Conservation (phyloP, 169 alveolate species). For the Theileria parva region DNA sequence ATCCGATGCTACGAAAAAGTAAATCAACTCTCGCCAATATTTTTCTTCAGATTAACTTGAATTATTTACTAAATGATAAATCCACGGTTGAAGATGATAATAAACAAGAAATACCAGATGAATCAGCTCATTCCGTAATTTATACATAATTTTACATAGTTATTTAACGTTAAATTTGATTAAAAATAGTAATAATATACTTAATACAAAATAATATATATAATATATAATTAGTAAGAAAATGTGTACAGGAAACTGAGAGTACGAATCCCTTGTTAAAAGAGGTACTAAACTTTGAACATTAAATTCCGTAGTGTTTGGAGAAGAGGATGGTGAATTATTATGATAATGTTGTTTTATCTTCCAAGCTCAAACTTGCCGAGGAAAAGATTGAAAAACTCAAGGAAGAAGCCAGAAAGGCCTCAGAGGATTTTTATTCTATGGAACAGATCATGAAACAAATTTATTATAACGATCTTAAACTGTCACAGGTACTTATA, state of each 20-base stretch:
- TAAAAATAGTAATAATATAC: too few relatives aligned
- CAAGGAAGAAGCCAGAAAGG: conserved; percentile 17
- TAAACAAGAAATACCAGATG: background rate
- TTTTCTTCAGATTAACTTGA: background rate
- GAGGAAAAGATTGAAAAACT: conserved; percentile 30
- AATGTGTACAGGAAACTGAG: background rate
- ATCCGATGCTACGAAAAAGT: conserved; percentile 49
- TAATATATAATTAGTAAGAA: background rate
- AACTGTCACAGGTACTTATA: background rate
- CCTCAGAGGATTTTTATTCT: conserved; percentile 40
- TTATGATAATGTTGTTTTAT: conserved; percentile 21
- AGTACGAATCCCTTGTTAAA: background rate
- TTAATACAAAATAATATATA: too few relatives aligned
- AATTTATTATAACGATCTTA: conserved; percentile 42
- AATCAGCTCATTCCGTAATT: background rate
- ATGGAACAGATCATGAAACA: conserved; percentile 56
- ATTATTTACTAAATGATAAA: background rate
- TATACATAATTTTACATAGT: background rate
- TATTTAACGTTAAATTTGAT: background rate
- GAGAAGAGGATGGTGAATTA: conserved; percentile 13
- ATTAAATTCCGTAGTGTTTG: background rate
- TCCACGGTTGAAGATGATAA: background rate
- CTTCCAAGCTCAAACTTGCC: conserved; percentile 41
- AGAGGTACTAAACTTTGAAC: background rate
- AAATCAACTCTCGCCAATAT: background rate